A percentile compares a stretch with the other conserved stretches of the same genome.
Evolutionary conservation across 2,329 filamentous ascomycete genomes (phyloP).

Genomic region (Colletotrichum tamarilloi): DNA sequence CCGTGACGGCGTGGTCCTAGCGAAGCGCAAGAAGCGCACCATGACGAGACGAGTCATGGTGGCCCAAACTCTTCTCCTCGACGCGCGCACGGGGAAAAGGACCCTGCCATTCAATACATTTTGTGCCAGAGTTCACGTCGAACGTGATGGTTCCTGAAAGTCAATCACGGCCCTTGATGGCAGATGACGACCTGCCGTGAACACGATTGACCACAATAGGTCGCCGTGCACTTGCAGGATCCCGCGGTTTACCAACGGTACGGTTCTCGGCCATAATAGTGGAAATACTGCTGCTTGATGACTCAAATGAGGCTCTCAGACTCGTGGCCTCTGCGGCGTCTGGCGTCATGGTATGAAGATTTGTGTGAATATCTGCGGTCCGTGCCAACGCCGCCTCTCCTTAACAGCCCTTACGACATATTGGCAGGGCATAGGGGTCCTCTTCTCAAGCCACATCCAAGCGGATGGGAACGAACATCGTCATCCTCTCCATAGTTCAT

Average conservation of each 20-base stretch:
- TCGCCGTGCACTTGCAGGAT: slow-evolving; percentile 9
- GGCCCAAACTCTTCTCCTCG: slow-evolving; percentile 21
- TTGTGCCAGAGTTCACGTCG: not conserved
- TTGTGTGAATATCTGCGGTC: not conserved
- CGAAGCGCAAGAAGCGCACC: not conserved
- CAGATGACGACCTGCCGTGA: slow-evolving; percentile 22
- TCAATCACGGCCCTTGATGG: slow-evolving; percentile 18
- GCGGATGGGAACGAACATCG: slow-evolving; percentile 14
- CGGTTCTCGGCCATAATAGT: not conserved
- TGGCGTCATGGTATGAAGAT: slow-evolving; percentile 21
- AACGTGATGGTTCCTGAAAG: slow-evolving; percentile 25
- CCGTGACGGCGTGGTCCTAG: slow-evolving; percentile 33
- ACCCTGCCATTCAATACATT: slow-evolving; percentile 13
- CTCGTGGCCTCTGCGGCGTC: not conserved
- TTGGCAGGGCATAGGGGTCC: slow-evolving; percentile 29
- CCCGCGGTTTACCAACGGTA: not conserved
- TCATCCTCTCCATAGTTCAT: slow-evolving; percentile 9
- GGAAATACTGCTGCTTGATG: not conserved
- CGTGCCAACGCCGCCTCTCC: not conserved
- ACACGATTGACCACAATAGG: not conserved
- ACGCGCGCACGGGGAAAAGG: not conserved
- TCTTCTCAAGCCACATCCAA: slow-evolving; percentile 30
- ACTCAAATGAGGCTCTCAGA: slow-evolving; percentile 18
- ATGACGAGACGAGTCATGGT: slow-evolving; percentile 29
- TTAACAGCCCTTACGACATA: not conserved